These are phyloP conservation scores for Calocybe indica DNA, from an alignment of 768 basidiomycete genomes.

Conservation along the genomic window DNA sequence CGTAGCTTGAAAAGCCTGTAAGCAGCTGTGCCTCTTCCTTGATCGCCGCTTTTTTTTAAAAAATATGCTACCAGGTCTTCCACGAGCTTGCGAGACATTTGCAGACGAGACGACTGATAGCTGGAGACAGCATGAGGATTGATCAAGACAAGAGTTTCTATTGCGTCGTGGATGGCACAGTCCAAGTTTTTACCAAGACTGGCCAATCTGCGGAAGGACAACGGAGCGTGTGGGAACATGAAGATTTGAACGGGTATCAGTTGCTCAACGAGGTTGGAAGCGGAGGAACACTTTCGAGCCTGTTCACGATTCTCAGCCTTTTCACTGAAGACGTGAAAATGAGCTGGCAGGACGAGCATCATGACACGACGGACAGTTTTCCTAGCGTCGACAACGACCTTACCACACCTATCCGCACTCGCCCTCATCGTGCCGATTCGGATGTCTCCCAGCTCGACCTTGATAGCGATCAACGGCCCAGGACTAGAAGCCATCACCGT, in stretches of 20 bases:
- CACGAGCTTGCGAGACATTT: conserved; percentile 95
- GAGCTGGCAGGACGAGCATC: conserved; percentile 77
- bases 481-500: conserved; percentile 28
- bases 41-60: not conserved
- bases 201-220: conserved; percentile 41
- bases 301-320: conserved; percentile 94
- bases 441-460: conserved; percentile 63
- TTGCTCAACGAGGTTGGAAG: conserved; percentile 93
- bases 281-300: conserved; percentile 90
- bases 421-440: conserved; percentile 42
- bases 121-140: conserved; percentile 89
- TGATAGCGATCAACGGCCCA: conserved; percentile 9
- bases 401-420: conserved; percentile 17
- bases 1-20: conserved; percentile 84
- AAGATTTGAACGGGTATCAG: conserved; percentile 93
- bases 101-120: conserved; percentile 91
- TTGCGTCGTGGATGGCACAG: conserved; percentile 96
- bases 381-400: conserved; percentile 14
- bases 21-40: conserved; percentile 14
- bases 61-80: conserved; percentile 57
- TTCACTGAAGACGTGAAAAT: conserved; percentile 94
- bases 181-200: conserved; percentile 84
- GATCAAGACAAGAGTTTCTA: conserved; percentile 95
- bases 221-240: conserved; percentile 68
- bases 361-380: conserved; percentile 23